Conservation (phyloP, 108 stramenopile species). For the Pinguiococcus pyrenoidosus region DNA sequence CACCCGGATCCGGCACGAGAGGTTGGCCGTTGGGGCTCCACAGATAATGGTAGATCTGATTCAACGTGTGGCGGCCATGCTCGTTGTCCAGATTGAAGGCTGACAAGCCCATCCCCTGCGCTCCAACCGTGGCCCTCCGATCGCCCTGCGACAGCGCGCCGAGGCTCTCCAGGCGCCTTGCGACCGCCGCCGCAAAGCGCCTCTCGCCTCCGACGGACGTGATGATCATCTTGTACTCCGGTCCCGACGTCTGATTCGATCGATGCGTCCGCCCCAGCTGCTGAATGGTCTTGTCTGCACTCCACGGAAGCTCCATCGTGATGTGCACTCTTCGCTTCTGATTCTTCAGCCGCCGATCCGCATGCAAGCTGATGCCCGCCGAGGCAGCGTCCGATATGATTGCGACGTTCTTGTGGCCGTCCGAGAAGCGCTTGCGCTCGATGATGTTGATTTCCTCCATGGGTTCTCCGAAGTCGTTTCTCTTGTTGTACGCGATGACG, state of each 20-base stretch:
- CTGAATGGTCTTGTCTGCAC: slow-evolving; percentile 73
- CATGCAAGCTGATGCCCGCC: slow-evolving; percentile 56
- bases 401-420: slow-evolving; percentile 53
- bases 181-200: slow-evolving; percentile 60
- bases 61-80: too few relatives aligned
- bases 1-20: too few relatives aligned
- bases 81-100: slow-evolving; percentile 1
- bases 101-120: neutral
- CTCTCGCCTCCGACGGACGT: slow-evolving; percentile 53
- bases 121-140: slow-evolving; percentile 39
- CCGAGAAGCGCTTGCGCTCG: slow-evolving; percentile 52
- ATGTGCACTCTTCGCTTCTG: slow-evolving; percentile 52
- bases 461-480: slow-evolving; percentile 23
- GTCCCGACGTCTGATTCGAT: slow-evolving; percentile 46
- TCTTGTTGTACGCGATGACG: slow-evolving; percentile 37
- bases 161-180: slow-evolving; percentile 53
- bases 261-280: slow-evolving; percentile 69
- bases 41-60: too few relatives aligned
- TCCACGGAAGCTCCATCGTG: slow-evolving; percentile 73
- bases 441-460: slow-evolving; percentile 47
- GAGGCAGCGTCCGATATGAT: slow-evolving; percentile 70
- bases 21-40: too few relatives aligned
- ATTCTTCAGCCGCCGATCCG: slow-evolving; percentile 27
- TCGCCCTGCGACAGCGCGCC: slow-evolving; percentile 69
- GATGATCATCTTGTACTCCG: slow-evolving; percentile 50